phyloP scores from a whole-genome alignment of 345 rosid genomes.

The Lagerstroemia speciosa region DNA sequence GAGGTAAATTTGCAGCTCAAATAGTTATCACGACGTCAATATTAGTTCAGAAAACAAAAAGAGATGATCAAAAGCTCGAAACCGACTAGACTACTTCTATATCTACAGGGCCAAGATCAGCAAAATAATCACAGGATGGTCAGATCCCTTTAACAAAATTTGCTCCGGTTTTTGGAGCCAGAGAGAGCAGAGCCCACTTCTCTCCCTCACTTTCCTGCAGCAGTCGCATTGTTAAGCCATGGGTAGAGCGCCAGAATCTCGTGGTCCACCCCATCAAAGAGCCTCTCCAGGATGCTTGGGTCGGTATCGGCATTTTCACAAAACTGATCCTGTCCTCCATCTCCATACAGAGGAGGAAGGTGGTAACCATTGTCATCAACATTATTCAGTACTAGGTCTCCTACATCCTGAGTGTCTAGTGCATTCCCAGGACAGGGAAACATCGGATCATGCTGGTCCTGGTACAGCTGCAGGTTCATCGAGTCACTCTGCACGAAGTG shows the following conservation, averaged over 20 bases:
- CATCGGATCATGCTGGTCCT: conserved; percentile 23
- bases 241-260: conserved; percentile 24
- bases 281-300: conserved; percentile 19
- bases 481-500: conserved; percentile 18
- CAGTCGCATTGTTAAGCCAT: conserved; percentile 20
- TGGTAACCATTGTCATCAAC: not conserved
- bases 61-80: not conserved
- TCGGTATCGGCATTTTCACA: conserved; percentile 15
- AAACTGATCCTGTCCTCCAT: conserved; percentile 25
- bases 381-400: not conserved
- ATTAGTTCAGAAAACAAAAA: not conserved
- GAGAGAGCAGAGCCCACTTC: not conserved
- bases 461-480: conserved; percentile 24
- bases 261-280: conserved; percentile 29
- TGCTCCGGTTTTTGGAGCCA: conserved; percentile 4
- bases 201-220: conserved; percentile 7
- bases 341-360: conserved; percentile 15
- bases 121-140: not conserved
- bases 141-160: conserved; percentile 7
- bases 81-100: not conserved
- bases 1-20: too few species aligned
- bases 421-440: conserved; percentile 19
- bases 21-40: not conserved
- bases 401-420: conserved; percentile 2
- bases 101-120: not conserved